Evolutionary conservation across 805 yeast genomes (phyloP).

Genomic region (Blastobotrys parvus): DNA sequence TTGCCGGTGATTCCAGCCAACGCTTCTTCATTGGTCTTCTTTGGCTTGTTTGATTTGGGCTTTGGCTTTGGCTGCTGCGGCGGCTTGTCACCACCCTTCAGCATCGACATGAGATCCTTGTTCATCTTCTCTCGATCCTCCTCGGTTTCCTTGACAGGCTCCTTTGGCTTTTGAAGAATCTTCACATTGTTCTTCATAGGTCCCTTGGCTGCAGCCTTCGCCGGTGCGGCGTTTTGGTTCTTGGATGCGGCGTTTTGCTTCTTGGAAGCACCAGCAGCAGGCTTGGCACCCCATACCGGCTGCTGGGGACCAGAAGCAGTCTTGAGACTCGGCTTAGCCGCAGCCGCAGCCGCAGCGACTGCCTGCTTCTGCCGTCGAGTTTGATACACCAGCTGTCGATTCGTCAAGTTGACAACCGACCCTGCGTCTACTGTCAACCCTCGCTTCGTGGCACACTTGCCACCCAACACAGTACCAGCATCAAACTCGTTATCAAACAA

Average conservation of each 20-base stretch:
- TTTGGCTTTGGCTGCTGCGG: background rate
- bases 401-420: constrained; percentile 66
- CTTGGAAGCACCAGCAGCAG: background rate
- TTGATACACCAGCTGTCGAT: constrained; percentile 68
- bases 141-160: background rate
- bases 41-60: no score
- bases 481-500: constrained; percentile 76
- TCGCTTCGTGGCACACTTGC: constrained; percentile 66
- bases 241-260: background rate
- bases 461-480: constrained; percentile 76
- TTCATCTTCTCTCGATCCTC: constrained; percentile 20
- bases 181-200: constrained; percentile 5
- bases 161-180: constrained; percentile 6
- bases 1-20: constrained; percentile 9
- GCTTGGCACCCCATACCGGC: background rate
- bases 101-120: constrained; percentile 15
- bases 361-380: constrained; percentile 33
- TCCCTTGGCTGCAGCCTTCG: constrained; percentile 4
- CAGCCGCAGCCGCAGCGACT: constrained; percentile 5
- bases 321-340: constrained; percentile 6
- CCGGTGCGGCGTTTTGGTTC: background rate
- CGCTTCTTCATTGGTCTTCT: constrained; percentile 10
- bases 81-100: constrained; percentile 4
- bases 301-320: background rate
- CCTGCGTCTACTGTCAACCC: constrained; percentile 81